These are phyloP conservation scores for Nicotiana sylvestris DNA, from an alignment of 257 asterid species.

Conservation along the genomic window DNA sequence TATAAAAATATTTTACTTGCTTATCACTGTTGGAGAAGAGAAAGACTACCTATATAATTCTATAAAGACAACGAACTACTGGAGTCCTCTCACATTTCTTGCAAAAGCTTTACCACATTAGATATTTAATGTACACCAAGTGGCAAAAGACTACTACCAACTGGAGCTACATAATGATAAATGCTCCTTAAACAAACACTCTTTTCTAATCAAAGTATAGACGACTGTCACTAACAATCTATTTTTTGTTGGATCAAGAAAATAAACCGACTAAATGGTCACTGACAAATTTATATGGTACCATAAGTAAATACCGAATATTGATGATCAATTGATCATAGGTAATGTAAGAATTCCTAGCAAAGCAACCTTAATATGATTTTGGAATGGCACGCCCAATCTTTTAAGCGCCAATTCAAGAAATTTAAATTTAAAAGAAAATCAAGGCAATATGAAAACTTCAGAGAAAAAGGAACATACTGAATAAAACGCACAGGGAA, in stretches of 20 bases:
- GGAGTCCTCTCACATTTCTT: not conserved
- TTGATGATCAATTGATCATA: not conserved
- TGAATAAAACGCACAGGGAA: constrained; percentile 3
- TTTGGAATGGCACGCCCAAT: not conserved
- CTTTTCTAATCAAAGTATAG: not conserved
- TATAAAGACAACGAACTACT: not conserved
- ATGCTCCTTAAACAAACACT: not conserved
- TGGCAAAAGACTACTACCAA: not conserved
- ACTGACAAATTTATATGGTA: not conserved
- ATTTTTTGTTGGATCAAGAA: not conserved
- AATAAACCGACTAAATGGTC: not conserved
- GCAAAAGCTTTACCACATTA: not conserved
- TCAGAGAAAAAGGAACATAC: not conserved
- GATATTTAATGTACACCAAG: not conserved
- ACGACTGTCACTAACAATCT: not conserved
- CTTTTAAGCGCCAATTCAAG: not conserved
- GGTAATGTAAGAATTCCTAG: not conserved
- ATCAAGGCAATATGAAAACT: not conserved
- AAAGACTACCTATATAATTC: not conserved
- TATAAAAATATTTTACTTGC: not conserved
- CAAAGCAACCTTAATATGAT: not conserved
- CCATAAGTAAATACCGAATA: not conserved
- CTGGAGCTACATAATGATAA: not conserved
- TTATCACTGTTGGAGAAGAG: not conserved
- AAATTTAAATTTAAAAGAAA: not conserved